phyloP scores from a whole-genome alignment of 352 stramenopile species.

The Pythium myriotylum region DNA sequence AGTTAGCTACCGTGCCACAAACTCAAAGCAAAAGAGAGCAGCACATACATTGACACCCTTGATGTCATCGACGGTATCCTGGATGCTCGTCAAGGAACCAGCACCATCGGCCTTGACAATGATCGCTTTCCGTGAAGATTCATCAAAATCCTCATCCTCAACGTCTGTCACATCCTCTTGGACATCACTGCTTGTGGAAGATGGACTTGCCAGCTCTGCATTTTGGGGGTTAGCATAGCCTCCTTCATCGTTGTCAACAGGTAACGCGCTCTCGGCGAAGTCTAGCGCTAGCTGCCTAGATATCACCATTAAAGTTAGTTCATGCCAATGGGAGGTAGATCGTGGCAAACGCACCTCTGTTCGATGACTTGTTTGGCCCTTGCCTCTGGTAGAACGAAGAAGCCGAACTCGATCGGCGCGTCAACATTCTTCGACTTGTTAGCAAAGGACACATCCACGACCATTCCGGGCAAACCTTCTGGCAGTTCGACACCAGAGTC shows the following conservation, averaged over 20 bases:
- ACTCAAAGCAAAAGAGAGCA: neutral
- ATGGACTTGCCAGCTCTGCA: slow-evolving; percentile 7
- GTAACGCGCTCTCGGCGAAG: slow-evolving; percentile 61
- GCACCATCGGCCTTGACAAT: slow-evolving; percentile 81
- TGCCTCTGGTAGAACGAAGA: slow-evolving; percentile 68
- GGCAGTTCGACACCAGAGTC: slow-evolving; percentile 56
- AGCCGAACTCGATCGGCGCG: slow-evolving; percentile 77
- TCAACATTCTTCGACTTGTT: slow-evolving; percentile 87
- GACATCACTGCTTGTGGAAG: neutral
- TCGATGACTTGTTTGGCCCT: slow-evolving; percentile 74
- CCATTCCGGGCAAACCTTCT: slow-evolving; percentile 55
- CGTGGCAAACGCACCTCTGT: slow-evolving; percentile 44
- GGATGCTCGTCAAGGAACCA: slow-evolving; percentile 80
- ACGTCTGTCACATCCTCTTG: neutral
- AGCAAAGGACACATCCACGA: slow-evolving; percentile 81
- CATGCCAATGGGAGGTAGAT: neutral
- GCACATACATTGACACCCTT: slow-evolving; percentile 50
- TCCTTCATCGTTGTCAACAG: slow-evolving; percentile 31
- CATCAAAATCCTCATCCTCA: slow-evolving; percentile 21
- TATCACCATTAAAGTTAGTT: neutral
- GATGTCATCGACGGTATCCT: slow-evolving; percentile 78
- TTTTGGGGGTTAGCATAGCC: neutral
- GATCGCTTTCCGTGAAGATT: slow-evolving; percentile 53
- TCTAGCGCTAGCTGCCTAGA: slow-evolving; percentile 70
- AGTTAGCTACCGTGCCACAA: neutral